A percentile compares a stretch with the other conserved stretches of the same genome.
Evolutionary conservation across 2,329 filamentous ascomycete genomes (phyloP).

Genomic region (Ustulina deusta): DNA sequence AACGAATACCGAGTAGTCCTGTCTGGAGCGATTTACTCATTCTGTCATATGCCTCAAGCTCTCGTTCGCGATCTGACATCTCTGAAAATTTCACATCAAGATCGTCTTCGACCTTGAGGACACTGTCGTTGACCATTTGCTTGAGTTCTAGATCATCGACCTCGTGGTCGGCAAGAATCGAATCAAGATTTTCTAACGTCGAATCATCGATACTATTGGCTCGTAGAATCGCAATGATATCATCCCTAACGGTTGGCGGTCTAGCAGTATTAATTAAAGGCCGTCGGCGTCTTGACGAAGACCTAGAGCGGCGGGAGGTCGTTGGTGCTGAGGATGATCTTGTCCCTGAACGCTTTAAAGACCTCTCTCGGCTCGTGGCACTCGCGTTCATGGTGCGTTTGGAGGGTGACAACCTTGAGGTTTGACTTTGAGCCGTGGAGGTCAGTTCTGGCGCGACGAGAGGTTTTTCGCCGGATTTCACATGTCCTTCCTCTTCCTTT

Average conservation of each 20-base stretch:
- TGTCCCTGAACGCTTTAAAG: constrained; percentile 31
- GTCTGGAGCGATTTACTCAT: constrained; percentile 66
- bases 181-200: constrained; percentile 69
- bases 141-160: constrained; percentile 48
- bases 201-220: constrained; percentile 69
- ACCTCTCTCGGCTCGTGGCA: constrained; percentile 22
- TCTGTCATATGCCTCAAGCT: constrained; percentile 60
- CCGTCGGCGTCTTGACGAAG: constrained; percentile 58
- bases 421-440: constrained; percentile 26
- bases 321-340: constrained; percentile 49
- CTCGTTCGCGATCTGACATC: constrained; percentile 52
- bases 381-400: constrained; percentile 28
- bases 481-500: constrained; percentile 43
- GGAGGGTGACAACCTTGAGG: constrained; percentile 33
- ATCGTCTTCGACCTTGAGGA: constrained; percentile 48
- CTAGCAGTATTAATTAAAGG: constrained; percentile 66
- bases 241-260: constrained; percentile 66
- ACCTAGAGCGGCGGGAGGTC: constrained; percentile 49
- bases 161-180: constrained; percentile 59
- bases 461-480: background rate
- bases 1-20: constrained; percentile 62
- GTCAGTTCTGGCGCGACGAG: background rate
- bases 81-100: constrained; percentile 42
- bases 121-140: constrained; percentile 46
- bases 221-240: constrained; percentile 65